A percentile compares a stretch with the other conserved stretches of the same genome.
Conservation (phyloP, 495 filamentous ascomycete species). For the Cercophora scortea region DNA sequence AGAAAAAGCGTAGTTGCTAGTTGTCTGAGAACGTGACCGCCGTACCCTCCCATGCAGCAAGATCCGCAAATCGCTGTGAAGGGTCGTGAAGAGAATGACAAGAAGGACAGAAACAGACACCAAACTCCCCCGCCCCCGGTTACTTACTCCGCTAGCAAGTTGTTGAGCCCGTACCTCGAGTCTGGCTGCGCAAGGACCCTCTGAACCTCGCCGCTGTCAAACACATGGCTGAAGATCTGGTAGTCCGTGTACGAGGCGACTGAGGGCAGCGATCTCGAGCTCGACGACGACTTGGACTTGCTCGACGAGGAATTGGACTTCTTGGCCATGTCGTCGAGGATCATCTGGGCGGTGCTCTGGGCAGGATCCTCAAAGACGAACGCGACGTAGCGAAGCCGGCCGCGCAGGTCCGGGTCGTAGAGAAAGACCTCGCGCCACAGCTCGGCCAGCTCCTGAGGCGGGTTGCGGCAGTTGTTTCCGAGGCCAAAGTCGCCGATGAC, state of each 20-base stretch:
- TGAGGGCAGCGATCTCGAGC: constrained; percentile 15
- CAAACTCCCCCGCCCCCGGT: background rate
- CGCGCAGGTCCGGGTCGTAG: constrained; percentile 56
- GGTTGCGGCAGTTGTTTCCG: constrained; percentile 62
- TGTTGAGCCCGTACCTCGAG: constrained; percentile 37
- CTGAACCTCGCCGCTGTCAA: constrained; percentile 32
- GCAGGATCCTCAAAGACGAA: constrained; percentile 56
- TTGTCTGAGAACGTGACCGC: background rate
- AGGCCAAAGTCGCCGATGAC: constrained; percentile 66
- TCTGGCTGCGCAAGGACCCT: constrained; percentile 33
- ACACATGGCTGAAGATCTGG: constrained; percentile 35
- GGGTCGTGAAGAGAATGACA: background rate
- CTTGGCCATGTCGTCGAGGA: constrained; percentile 40
- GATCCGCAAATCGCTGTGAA: background rate
- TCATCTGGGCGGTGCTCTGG: constrained; percentile 37
- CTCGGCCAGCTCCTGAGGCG: constrained; percentile 55
- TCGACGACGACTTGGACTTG: constrained; percentile 19
- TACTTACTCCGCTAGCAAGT: constrained; percentile 23
- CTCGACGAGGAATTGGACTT: constrained; percentile 33
- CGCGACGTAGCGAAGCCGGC: constrained; percentile 58
- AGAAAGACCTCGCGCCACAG: constrained; percentile 64
- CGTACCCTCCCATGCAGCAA: background rate
- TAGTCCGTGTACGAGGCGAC: constrained; percentile 28
- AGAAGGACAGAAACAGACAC: background rate
- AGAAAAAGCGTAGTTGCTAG: background rate